These are phyloP conservation scores for Cynara cardunculus DNA, from an alignment of 129 eudicot species.

Conservation along the genomic window DNA sequence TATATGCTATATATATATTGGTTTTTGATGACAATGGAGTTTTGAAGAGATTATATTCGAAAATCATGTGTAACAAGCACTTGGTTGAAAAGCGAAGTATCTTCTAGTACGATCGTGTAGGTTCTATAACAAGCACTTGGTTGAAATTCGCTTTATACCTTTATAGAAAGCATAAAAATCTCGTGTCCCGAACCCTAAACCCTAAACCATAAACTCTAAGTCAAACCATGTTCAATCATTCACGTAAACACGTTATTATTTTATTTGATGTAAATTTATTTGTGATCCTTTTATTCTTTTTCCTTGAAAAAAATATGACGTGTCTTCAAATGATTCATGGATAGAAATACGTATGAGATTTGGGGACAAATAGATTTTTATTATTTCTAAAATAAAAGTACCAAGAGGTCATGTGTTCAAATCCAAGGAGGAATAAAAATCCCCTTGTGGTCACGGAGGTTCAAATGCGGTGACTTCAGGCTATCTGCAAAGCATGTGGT, in stretches of 20 bases:
- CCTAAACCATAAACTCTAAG: background rate
- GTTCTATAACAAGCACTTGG: conserved; percentile 8
- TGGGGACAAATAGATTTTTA: background rate
- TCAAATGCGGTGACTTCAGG: too few species aligned
- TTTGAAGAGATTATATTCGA: background rate
- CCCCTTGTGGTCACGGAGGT: too few species aligned
- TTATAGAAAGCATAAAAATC: background rate
- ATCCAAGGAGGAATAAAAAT: too few species aligned
- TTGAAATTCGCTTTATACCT: conserved; percentile 9
- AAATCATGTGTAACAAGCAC: too few species aligned
- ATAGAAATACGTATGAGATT: too few species aligned
- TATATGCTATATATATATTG: background rate
- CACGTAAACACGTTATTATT: too few species aligned
- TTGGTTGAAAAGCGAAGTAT: conserved; percentile 17
- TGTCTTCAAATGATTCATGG: background rate
- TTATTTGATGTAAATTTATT: background rate
- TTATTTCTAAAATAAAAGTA: too few species aligned
- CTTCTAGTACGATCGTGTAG: conserved; percentile 18
- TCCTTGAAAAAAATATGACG: too few species aligned
- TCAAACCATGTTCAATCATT: too few species aligned
- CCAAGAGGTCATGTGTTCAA: too few species aligned
- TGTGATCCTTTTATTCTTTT: background rate
- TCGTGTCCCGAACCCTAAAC: background rate
- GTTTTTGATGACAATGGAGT: background rate
- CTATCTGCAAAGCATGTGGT: too few species aligned